Evolutionary conservation across 805 yeast species (phyloP).

Genomic region (Blastobotrys muscicola): DNA sequence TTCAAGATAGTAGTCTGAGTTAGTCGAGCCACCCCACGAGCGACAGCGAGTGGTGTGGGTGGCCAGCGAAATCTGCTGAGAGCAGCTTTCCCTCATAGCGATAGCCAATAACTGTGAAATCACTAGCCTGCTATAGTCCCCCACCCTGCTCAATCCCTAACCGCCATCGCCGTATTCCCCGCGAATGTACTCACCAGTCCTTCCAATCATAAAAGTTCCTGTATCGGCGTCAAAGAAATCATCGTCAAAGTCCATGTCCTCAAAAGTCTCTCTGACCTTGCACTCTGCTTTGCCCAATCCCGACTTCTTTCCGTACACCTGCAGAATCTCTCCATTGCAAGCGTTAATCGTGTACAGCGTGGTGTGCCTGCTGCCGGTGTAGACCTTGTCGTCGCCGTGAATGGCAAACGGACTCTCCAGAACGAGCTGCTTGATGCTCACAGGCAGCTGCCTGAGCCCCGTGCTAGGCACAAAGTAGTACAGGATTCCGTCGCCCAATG

Average conservation of each 20-base stretch:
- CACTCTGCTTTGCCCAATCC: conserved; percentile 20
- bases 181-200: conserved; percentile 19
- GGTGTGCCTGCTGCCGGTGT: conserved; percentile 76
- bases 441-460: conserved; percentile 76
- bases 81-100: no score
- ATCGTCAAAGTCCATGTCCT: conserved; percentile 6
- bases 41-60: no score
- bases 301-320: conserved; percentile 50
- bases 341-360: conserved; percentile 68
- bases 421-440: conserved; percentile 68
- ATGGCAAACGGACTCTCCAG: conserved; percentile 78
- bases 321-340: conserved; percentile 60
- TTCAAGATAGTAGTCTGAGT: conserved; percentile 28
- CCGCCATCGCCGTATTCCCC: no score
- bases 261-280: conserved; percentile 7
- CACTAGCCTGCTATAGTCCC: no score
- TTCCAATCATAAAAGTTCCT: conserved; percentile 25
- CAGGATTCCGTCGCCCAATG: conserved; percentile 72
- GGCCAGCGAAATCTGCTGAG: no score
- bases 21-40: conserved; percentile 10
- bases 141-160: no score
- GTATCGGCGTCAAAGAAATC: conserved; percentile 11
- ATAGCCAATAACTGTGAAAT: no score
- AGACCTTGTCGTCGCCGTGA: conserved; percentile 66
- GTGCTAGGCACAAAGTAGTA: conserved; percentile 65